Base-by-base conservation (phyloP, 2,329 filamentous ascomycete genomes). In the Elsinoe fawcettii region DNA sequence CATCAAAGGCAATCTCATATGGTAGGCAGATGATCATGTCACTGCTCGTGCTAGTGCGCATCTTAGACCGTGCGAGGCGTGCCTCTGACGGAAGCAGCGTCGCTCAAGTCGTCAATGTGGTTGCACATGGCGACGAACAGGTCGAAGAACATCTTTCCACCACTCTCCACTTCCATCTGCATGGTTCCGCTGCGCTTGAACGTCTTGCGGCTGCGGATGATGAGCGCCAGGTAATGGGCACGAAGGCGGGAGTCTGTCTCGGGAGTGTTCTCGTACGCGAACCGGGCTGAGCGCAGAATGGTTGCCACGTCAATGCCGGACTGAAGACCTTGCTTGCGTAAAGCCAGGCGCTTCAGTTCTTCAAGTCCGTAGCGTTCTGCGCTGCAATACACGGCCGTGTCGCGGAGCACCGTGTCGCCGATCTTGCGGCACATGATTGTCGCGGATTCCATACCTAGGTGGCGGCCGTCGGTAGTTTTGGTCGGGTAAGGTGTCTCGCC, bases 181-280 rank as follows among this genome's bases (percentile, higher is more conserved):
- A 96, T 95, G 74, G 91, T 96, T 75, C 91, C 91, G 78, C 90
- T 96, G 76, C 88, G 85, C 86, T 96, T 96, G 75, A 97, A 96
- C 69, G 90, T 96, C 80, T 90, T 90, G 74, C 92, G 89, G 81
- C 88, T 92, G 78, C 91, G 87, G 79, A 96, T 96, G 75, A 96
- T 95, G 75, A 96, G 83, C 72, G 91, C 90, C 73, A 97, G 85
- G 80, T 96, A 96, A 79, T 96, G 90, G 79, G 91, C 91, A 77
- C 91, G 90, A 74, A 97, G 85, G 69, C 86, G 84, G 70, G 87
- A 92, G 78, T 97, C 91, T 67, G 85, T 87, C 77, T 96, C 89
- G 65, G 91, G 90, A 68, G 92, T 96, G 79, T 96, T 85, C 70
- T 88, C 88, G 76, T 97, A 96, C 71, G 91, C 90, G 79, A 93